Evolutionary conservation across 2,329 filamentous ascomycete genomes (phyloP).

Genomic region (Dendryphion nanum): DNA sequence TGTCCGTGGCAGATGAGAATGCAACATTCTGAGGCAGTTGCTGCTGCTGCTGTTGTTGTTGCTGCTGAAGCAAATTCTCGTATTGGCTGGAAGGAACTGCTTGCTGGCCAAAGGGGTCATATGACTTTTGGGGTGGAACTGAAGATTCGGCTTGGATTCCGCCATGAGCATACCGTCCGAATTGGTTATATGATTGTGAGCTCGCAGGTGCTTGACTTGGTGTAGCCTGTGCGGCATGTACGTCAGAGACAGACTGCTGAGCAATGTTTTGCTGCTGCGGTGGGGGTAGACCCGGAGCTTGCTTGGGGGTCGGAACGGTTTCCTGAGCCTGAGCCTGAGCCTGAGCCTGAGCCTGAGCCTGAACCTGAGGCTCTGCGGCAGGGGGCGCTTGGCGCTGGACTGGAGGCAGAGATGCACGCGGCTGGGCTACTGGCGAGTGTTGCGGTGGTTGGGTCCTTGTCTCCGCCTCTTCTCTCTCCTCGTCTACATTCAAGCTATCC

Average conservation of each 20-base stretch:
- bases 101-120: constrained; percentile 83
- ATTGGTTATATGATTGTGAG: constrained; percentile 62
- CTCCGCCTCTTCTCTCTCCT: constrained; percentile 91
- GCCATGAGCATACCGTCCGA: constrained; percentile 66
- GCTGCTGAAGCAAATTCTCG: constrained; percentile 51
- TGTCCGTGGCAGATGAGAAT: constrained; percentile 72
- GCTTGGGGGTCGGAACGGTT: constrained; percentile 52
- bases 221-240: constrained; percentile 55
- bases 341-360: constrained; percentile 25
- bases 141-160: constrained; percentile 60
- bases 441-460: constrained; percentile 90
- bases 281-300: constrained; percentile 62
- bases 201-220: constrained; percentile 49
- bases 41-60: constrained; percentile 55
- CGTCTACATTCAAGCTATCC: constrained; percentile 75
- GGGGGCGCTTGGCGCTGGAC: constrained; percentile 49
- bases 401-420: constrained; percentile 83
- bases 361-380: constrained; percentile 39
- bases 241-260: constrained; percentile 46
- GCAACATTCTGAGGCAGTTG: constrained; percentile 61
- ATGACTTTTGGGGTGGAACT: constrained; percentile 71
- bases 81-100: constrained; percentile 51
- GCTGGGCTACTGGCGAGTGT: constrained; percentile 83
- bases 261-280: constrained; percentile 50
- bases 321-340: too few relatives aligned